Percentiles rank a stretch among this genome's conserved stretches.
phyloP scores from a whole-genome alignment of 257 asterid genomes.

The Gentiana dahurica region DNA sequence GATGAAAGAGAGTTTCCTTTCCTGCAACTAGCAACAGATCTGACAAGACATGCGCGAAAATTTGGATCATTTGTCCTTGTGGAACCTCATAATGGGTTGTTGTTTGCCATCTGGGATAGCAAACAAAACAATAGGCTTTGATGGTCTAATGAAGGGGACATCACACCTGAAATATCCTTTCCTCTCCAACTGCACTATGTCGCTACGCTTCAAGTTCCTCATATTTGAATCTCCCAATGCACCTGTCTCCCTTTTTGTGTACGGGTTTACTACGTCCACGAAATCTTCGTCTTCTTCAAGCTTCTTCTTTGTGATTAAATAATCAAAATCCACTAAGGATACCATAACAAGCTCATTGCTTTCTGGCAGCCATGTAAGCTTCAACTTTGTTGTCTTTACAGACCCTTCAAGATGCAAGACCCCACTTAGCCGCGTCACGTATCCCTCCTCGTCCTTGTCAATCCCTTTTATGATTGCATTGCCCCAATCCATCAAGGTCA shows the following conservation, averaged over 20 bases:
- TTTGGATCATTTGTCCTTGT: not conserved
- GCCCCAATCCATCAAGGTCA: conserved; percentile 95
- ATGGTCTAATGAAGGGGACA: conserved; percentile 54
- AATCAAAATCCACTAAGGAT: conserved; percentile 68
- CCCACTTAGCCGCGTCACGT: conserved; percentile 54
- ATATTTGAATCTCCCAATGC: conserved; percentile 83
- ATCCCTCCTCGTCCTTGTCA: conserved; percentile 64
- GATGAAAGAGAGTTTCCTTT: too few species aligned
- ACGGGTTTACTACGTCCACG: conserved; percentile 60
- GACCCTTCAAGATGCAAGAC: conserved; percentile 83
- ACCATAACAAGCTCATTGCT: conserved; percentile 55
- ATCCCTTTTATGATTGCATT: conserved; percentile 76
- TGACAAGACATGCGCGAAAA: too few species aligned
- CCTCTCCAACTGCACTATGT: conserved; percentile 77
- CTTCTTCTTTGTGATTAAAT: conserved; percentile 89
- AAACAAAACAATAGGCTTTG: conserved; percentile 58
- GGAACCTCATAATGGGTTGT: conserved; percentile 47
- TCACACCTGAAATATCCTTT: conserved; percentile 91
- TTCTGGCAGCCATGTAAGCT: conserved; percentile 88
- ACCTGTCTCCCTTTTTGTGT: conserved; percentile 51
- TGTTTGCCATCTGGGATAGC: conserved; percentile 10
- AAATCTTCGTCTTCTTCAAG: conserved; percentile 90
- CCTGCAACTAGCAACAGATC: too few species aligned
- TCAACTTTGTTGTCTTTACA: conserved; percentile 86
- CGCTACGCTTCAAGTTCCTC: conserved; percentile 80